Evolutionary conservation across 805 yeast species (phyloP), one percentile per base, ranked within the genome.

Genomic region (Groenewaldozyma salmanticensis): DNA sequence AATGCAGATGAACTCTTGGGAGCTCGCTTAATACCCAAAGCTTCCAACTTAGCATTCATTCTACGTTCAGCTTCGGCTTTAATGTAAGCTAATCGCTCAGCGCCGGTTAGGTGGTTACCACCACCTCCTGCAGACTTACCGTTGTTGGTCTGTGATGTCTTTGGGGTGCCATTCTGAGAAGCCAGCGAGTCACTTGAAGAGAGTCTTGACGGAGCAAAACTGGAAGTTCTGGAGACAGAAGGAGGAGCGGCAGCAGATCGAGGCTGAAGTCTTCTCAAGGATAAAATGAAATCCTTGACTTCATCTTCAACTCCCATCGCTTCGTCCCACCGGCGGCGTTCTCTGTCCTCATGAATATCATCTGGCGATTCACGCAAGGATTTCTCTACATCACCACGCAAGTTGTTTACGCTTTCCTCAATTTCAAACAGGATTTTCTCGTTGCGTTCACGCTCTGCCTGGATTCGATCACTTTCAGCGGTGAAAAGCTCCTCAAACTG

Each of bases 41-140:
- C 81, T 2, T 94, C 94, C 53, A 86, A 68, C 52, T 86, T 70
- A 52, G 83, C 94, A 46, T 77, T 79, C 96, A 87, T 86, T 60
- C 83, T 74, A 53, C 79, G 77, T 51, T 74, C 74, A 2, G 85
- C 85, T 54, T 83, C 90, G 15, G 86, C 90, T 58, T 84, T 86
- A 40, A 85, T 77, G 52, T 75, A 72, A n/a, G 84, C 81, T 4
- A 92, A 74, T 45, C 94, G 68, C 35, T 82, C 88, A 44, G 75
- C 81, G 1, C 82, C 70, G 7, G 75, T 64, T 22, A 58, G 66
- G 5, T 31, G 27, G 20, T 39, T 37, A 9, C 47, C 35, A 15
- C 57, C 39, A n/a, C 50, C 31, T 11, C 57, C 36, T n/a, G 51
- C 21, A 13, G 48, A 33, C 21, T 19, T 33, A n/a, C 16, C 11